phyloP scores from a whole-genome alignment of 495 filamentous ascomycete species.

The Lophium mytilinum region DNA sequence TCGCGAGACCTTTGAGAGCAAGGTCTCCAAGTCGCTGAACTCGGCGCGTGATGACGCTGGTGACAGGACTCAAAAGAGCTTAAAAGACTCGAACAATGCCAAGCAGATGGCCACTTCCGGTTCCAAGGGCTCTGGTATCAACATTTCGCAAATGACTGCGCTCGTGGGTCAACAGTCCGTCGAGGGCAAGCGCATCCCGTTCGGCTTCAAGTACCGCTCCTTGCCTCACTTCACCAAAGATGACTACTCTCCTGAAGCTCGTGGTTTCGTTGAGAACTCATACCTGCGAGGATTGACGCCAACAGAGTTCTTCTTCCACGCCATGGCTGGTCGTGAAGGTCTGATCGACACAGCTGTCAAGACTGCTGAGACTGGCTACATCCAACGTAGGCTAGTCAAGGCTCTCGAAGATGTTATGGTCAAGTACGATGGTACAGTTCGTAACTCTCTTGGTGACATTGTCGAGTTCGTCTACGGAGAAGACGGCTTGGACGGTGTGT shows the following conservation, averaged over 20 bases:
- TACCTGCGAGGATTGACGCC: constrained; percentile 94
- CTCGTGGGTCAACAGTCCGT: constrained; percentile 96
- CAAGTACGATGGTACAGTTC: constrained; percentile 94
- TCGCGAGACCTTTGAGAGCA: constrained; percentile 93
- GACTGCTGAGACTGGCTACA: constrained; percentile 98
- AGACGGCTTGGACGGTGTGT: constrained; percentile 83
- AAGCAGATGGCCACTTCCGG: constrained; percentile 92
- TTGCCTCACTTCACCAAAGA: constrained; percentile 98
- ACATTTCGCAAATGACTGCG: constrained; percentile 98
- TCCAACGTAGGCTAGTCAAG: constrained; percentile 96
- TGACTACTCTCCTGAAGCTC: constrained; percentile 92
- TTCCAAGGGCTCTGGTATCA: constrained; percentile 96
- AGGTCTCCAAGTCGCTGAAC: constrained; percentile 88
- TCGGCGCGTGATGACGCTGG: constrained; percentile 93
- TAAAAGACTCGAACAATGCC: constrained; percentile 93
- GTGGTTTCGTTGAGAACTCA: constrained; percentile 98
- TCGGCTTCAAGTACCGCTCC: constrained; percentile 97
- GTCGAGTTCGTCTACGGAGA: constrained; percentile 98
- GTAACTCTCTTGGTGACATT: constrained; percentile 93
- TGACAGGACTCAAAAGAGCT: constrained; percentile 77
- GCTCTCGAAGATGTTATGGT: constrained; percentile 95
- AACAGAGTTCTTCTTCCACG: constrained; percentile 98
- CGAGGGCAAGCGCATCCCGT: constrained; percentile 97
- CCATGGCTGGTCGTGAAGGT: constrained; percentile 99
- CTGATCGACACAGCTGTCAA: constrained; percentile 99